Base-by-base conservation (phyloP, 1,284 basidiomycete species). In the Microbotryomycetes sp. region DNA sequence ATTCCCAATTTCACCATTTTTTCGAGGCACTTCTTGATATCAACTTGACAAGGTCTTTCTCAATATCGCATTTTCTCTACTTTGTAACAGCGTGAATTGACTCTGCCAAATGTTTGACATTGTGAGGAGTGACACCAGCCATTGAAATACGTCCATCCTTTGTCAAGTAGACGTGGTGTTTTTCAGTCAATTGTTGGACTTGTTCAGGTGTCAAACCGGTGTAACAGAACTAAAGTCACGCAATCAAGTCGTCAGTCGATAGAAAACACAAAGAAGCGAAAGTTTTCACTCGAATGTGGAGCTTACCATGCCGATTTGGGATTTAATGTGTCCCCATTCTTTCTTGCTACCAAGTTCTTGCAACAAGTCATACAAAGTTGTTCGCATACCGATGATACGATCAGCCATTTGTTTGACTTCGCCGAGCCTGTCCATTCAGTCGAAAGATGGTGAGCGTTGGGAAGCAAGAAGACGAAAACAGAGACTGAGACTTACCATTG, bases 321-420 rank as follows among this genome's bases (percentile, higher is more conserved):
- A 82, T 70, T 86, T 79, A 72, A 97, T 90, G 77, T 97, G 92
- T 22, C 85, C 82, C 94, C 94, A 98, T 50, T 73, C 68, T 32
- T 67, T 60, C 60, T 74, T 75, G 58, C 74, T 96, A 76, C 90
- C 83, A 71, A 92, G 79, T 76, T 90, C 86, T 64, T 89, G 83
- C 74, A 98, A 77, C 67, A 92, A 75, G 63, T 84, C 80, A 78
- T 83, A 83, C 67, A 98, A 80, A 78, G 89, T 84, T 72, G 86
- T 81, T 47, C 94, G 85, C 85, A 96, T 97, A 60, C 82, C 82
- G 71, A 92, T 92, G 74, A 98, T 92, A 50, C 94, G 84, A 56
- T 86, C 83, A 0, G 92, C 86, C 93, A 98, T 97, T 67, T 86
- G 89, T 77, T 81, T 80, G 75, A 98, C 90, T 76, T 98, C 93